Evolutionary conservation across 208 protist genomes (phyloP).

Genomic region (Wallacemonas sp.): DNA sequence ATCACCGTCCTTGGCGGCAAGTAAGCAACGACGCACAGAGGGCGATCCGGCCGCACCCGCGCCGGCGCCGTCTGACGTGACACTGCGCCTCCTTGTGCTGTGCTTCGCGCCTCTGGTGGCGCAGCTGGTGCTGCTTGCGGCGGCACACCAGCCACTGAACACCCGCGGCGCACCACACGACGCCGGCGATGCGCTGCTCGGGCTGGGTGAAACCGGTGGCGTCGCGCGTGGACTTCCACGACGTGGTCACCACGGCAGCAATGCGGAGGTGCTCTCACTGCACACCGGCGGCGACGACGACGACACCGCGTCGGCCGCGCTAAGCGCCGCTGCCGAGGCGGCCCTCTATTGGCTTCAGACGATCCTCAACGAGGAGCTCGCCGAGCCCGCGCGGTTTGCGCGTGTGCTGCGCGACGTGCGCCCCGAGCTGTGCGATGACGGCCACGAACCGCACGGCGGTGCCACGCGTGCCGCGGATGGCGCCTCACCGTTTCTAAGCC

Average conservation of each 20-base stretch:
- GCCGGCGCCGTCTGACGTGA: conserved; percentile 11
- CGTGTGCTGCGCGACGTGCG: background rate
- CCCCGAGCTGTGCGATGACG: background rate
- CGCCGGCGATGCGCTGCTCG: background rate
- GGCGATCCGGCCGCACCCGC: too few species aligned
- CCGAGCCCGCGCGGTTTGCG: background rate
- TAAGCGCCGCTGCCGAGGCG: conserved; percentile 2
- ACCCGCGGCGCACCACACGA: background rate
- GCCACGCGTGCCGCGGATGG: too few species aligned
- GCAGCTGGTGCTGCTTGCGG: conserved; percentile 27
- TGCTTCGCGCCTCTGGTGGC: conserved; percentile 16
- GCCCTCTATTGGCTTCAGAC: conserved; percentile 13
- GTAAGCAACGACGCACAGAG: too few species aligned
- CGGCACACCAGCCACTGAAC: conserved; percentile 11
- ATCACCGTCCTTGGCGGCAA: too few species aligned
- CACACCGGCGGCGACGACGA: background rate
- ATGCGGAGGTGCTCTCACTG: background rate
- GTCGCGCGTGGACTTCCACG: too few species aligned
- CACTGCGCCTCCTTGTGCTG: conserved; percentile 22
- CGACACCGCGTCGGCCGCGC: background rate
- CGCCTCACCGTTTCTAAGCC: background rate
- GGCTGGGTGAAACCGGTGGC: background rate
- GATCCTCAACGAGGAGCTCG: background rate
- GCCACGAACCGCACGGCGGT: too few species aligned
- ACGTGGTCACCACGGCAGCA: too few species aligned